These are phyloP conservation scores for Wickerhamomyces bisporus DNA, from an alignment of 805 yeast species.

Conservation along the genomic window DNA sequence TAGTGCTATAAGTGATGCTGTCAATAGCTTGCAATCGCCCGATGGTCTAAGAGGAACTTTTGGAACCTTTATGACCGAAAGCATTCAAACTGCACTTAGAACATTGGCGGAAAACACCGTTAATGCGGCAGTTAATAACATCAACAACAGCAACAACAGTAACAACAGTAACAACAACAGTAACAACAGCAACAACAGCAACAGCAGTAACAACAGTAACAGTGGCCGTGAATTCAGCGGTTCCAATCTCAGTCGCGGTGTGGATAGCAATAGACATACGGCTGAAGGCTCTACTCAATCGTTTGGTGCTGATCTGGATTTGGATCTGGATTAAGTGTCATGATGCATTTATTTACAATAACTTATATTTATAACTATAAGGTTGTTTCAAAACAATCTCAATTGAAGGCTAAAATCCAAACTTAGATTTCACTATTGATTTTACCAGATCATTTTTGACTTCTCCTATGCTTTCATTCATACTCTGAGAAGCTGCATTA, in stretches of 20 bases:
- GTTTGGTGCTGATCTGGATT: not conserved
- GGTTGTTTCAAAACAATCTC: not conserved
- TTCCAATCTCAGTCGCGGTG: too few relatives aligned
- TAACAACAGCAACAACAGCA: not conserved
- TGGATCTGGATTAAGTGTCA: not conserved
- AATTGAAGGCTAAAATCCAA: conserved; percentile 39
- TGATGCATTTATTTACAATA: too few relatives aligned
- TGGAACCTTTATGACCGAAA: not conserved
- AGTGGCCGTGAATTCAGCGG: too few relatives aligned
- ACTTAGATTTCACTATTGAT: conserved; percentile 46
- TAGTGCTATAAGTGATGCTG: not conserved
- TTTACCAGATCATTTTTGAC: conserved; percentile 46
- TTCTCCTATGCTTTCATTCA: conserved; percentile 46
- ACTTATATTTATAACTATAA: not conserved
- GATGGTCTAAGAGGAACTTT: not conserved
- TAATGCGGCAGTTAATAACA: not conserved
- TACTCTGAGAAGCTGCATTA: conserved; percentile 43
- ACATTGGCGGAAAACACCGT: not conserved
- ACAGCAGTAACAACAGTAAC: not conserved
- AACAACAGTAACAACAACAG: not conserved
- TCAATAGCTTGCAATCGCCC: not conserved
- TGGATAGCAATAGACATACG: too few relatives aligned
- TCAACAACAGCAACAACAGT: not conserved
- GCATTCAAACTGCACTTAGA: not conserved
- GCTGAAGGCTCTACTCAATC: not conserved